phyloP scores from a whole-genome alignment of 2,329 filamentous ascomycete species.

The Penicillium decumbens region DNA sequence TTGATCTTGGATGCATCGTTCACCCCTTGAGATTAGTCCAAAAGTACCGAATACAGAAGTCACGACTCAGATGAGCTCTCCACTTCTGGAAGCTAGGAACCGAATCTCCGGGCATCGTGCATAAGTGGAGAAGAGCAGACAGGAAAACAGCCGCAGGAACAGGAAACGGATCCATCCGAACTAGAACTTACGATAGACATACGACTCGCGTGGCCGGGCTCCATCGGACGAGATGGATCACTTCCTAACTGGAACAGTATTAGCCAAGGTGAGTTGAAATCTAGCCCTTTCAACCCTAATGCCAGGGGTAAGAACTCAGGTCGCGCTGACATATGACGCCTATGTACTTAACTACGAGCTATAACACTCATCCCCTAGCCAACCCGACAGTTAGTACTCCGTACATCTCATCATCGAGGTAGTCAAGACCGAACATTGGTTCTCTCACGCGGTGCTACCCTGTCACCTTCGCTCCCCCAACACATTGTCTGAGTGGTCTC shows the following conservation, averaged over 20 bases:
- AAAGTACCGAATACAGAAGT: conserved; percentile 9
- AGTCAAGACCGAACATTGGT: conserved; percentile 18
- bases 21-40: background rate
- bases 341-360: conserved; percentile 5
- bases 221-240: conserved; percentile 16
- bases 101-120: conserved; percentile 30
- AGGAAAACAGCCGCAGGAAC: conserved; percentile 28
- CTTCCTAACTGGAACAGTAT: conserved; percentile 10
- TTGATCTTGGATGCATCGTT: conserved; percentile 16
- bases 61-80: conserved; percentile 11
- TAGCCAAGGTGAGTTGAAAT: conserved; percentile 5
- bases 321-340: conserved; percentile 20
- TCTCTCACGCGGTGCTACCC: background rate
- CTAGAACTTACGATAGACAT: conserved; percentile 11
- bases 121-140: conserved; percentile 23
- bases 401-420: background rate
- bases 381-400: conserved; percentile 2
- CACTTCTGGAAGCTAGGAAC: conserved; percentile 25
- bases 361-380: conserved; percentile 4
- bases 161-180: conserved; percentile 31
- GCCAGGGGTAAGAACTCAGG: conserved; percentile 2
- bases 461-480: background rate
- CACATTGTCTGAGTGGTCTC: conserved; percentile 8
- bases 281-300: conserved; percentile 9
- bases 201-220: conserved; percentile 22